Percentiles rank a stretch among this genome's conserved stretches.
These are phyloP conservation scores for Ceratocystis variospora DNA, from an alignment of 2,329 filamentous ascomycete species.

Conservation along the genomic window DNA sequence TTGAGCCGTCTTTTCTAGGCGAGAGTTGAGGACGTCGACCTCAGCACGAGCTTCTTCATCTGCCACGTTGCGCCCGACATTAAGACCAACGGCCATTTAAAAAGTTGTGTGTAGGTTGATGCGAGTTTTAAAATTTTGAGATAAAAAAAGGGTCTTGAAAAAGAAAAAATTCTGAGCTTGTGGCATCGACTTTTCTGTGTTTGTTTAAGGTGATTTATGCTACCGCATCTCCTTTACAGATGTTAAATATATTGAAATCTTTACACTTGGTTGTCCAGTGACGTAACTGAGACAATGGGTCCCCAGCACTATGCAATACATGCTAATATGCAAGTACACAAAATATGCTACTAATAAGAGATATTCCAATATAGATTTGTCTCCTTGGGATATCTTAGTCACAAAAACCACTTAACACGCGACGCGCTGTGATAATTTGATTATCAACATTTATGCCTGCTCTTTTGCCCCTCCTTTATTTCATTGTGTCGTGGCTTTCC, in stretches of 20 bases:
- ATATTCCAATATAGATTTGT: not conserved
- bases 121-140: not conserved
- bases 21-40: slow-evolving; percentile 56
- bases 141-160: not conserved
- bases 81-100: slow-evolving; percentile 16
- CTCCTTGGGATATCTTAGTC: not conserved
- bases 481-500: not conserved
- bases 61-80: slow-evolving; percentile 33
- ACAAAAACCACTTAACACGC: slow-evolving; percentile 18
- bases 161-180: not conserved
- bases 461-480: slow-evolving; percentile 16
- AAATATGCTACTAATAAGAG: not conserved
- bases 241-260: not conserved
- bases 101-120: too few species aligned
- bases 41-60: slow-evolving; percentile 57
- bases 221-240: not conserved
- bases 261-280: not conserved
- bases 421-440: slow-evolving; percentile 12
- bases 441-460: not conserved
- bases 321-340: not conserved
- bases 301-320: not conserved
- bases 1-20: slow-evolving; percentile 80
- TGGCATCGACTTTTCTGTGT: not conserved
- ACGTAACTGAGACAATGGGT: not conserved
- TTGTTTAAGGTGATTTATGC: not conserved